phyloP scores from a whole-genome alignment of 2,329 filamentous ascomycete species.

The Alternaria tenuissima region DNA sequence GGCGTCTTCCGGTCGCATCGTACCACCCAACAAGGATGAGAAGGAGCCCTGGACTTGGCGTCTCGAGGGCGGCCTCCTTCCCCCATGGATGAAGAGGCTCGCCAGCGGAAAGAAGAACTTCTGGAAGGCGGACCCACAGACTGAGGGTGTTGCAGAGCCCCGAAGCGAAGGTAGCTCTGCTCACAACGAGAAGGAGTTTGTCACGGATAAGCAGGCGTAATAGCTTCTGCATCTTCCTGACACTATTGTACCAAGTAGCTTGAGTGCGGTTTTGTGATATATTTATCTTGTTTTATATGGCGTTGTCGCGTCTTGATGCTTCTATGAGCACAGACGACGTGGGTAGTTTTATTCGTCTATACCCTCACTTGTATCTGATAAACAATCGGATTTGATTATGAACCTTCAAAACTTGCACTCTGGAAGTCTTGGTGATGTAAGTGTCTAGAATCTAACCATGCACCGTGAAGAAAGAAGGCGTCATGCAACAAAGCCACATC shows the following conservation, averaged over 20 bases:
- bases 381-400: background rate
- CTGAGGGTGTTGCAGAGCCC: conserved; percentile 35
- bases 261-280: background rate
- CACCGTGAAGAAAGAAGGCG: background rate
- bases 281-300: conserved; percentile 1
- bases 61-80: conserved; percentile 76
- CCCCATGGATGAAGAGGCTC: conserved; percentile 74
- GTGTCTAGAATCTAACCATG: background rate
- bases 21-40: conserved; percentile 76
- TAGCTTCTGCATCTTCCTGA: conserved; percentile 22
- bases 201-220: conserved; percentile 32
- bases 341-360: conserved; percentile 11
- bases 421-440: background rate
- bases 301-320: background rate
- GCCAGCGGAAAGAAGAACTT: conserved; percentile 75
- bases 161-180: conserved; percentile 39
- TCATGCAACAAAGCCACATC: background rate
- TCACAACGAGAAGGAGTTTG: conserved; percentile 35
- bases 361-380: conserved; percentile 19
- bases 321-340: background rate
- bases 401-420: background rate
- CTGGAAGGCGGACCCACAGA: conserved; percentile 60
- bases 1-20: conserved; percentile 71
- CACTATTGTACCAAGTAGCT: background rate
- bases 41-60: conserved; percentile 84